Percentiles rank a stretch among this genome's conserved stretches.
Evolutionary conservation across 208 protist genomes (phyloP).

Genomic region (Balamuthia mandrillaris): DNA sequence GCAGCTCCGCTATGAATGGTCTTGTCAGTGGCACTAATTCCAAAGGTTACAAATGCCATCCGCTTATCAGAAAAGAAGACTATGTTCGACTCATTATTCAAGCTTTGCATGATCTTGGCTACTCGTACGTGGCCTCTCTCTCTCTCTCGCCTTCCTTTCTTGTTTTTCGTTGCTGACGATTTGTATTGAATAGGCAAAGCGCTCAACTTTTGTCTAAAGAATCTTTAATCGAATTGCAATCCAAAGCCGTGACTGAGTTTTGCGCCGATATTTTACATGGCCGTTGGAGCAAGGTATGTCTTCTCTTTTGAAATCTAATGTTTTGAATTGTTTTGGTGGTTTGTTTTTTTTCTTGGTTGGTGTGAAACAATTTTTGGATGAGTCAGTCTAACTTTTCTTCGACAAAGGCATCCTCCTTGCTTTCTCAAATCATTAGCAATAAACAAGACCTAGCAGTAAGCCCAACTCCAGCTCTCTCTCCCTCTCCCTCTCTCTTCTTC

Average conservation of each 20-base stretch:
- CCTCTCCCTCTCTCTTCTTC: no score
- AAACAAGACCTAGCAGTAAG: not conserved
- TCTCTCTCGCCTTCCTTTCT: not conserved
- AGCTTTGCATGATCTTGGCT: conserved; percentile 48
- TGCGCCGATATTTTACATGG: conserved; percentile 37
- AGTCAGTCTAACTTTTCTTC: not conserved
- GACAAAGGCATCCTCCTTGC: conserved; percentile 1
- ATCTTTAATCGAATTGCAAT: conserved; percentile 45
- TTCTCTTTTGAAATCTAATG: no score
- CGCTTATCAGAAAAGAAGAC: conserved; percentile 37
- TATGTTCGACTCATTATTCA: conserved; percentile 58
- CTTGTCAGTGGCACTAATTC: not conserved
- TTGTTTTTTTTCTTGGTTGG: not conserved
- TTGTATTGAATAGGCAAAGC: not conserved
- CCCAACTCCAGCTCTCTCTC: not conserved
- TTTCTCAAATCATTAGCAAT: conserved; percentile 33
- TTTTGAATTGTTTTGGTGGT: not conserved
- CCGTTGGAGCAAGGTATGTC: conserved; percentile 38
- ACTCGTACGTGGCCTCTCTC: conserved; percentile 11
- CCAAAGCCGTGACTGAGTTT: conserved; percentile 40
- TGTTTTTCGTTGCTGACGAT: not conserved
- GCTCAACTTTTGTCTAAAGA: conserved; percentile 51
- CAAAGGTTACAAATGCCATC: not conserved
- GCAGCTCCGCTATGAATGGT: no score
- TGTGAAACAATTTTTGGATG: not conserved